These are phyloP conservation scores for Wakefieldia striispora DNA, from an alignment of 768 basidiomycete species.

Conservation along the genomic window DNA sequence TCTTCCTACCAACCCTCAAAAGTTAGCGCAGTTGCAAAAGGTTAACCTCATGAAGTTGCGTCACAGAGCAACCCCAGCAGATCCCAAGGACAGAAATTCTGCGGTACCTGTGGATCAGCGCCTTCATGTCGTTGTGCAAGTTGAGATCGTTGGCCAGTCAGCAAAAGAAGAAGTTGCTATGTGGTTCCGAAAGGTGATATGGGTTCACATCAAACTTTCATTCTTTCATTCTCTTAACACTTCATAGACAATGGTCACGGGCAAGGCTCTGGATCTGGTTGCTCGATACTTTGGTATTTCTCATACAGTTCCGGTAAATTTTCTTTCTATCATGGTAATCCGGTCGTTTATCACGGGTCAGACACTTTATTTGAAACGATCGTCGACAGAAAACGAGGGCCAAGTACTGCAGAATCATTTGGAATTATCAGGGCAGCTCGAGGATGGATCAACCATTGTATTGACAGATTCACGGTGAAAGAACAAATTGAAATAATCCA, in stretches of 20 bases:
- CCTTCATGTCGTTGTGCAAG: slow-evolving; percentile 50
- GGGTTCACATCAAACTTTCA: not conserved
- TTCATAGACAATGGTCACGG: slow-evolving; percentile 50
- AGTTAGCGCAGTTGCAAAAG: slow-evolving; percentile 52
- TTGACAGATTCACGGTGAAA: slow-evolving; percentile 9
- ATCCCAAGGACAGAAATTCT: slow-evolving; percentile 52
- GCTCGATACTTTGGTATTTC: slow-evolving; percentile 24
- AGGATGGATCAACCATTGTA: slow-evolving; percentile 45
- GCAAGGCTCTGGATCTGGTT: slow-evolving; percentile 61
- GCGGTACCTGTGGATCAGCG: slow-evolving; percentile 53
- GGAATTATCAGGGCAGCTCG: slow-evolving; percentile 47
- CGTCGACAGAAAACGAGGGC: slow-evolving; percentile 23
- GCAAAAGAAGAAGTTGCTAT: slow-evolving; percentile 45
- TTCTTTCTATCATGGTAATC: not conserved
- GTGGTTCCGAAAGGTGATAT: slow-evolving; percentile 70
- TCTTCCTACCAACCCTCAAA: slow-evolving; percentile 48
- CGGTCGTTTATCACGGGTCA: slow-evolving; percentile 32
- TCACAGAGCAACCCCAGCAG: slow-evolving; percentile 62
- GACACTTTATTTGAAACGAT: slow-evolving; percentile 41
- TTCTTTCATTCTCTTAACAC: slow-evolving; percentile 9
- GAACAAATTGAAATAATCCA: no score
- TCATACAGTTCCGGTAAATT: slow-evolving; percentile 13
- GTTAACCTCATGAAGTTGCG: slow-evolving; percentile 74
- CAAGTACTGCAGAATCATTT: slow-evolving; percentile 46
- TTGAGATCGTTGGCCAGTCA: slow-evolving; percentile 25